phyloP scores from a whole-genome alignment of 345 rosid species.

The Lenwebbia sp. region DNA sequence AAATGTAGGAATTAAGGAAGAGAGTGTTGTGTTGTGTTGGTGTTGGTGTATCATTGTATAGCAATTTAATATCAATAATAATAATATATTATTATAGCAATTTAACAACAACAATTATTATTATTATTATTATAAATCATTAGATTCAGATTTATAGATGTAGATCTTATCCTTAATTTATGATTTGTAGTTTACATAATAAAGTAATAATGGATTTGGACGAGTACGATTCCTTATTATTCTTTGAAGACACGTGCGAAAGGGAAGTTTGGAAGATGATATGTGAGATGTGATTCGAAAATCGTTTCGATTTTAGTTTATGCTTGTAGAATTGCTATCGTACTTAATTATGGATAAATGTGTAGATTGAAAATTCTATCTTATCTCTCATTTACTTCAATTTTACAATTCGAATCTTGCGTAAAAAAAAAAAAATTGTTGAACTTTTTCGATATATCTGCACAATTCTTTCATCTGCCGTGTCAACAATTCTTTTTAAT shows the following conservation, averaged over 20 bases:
- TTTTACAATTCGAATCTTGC: neutral
- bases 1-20: neutral
- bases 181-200: neutral
- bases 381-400: neutral
- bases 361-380: neutral
- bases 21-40: neutral
- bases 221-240: neutral
- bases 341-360: neutral
- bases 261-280: neutral
- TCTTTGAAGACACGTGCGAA: neutral
- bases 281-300: neutral
- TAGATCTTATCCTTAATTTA: neutral
- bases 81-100: no score
- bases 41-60: no score
- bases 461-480: neutral
- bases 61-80: no score
- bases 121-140: no score
- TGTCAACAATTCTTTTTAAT: neutral
- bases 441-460: neutral
- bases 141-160: neutral
- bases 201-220: neutral
- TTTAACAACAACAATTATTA: no score
- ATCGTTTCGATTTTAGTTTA: neutral
- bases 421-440: neutral
- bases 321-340: no score